phyloP scores from a whole-genome alignment of 164 flowering plant species.

The Vitis vinifera region ASM3070453v1 NC_081808.1:19814501-19815000 shows the following conservation, averaged over 20 bases:
- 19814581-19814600: conserved; percentile 96
- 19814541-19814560: background rate
- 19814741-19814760: background rate
- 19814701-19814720: conserved; percentile 30
- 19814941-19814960: too few relatives aligned
- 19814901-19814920: too few relatives aligned
- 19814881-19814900: too few relatives aligned
- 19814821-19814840: background rate
- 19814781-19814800: background rate
- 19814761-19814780: background rate
- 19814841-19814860: too few relatives aligned
- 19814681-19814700: conserved; percentile 91
- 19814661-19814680: conserved; percentile 83
- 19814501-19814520: background rate
- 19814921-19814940: too few relatives aligned
- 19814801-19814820: background rate
- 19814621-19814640: conserved; percentile 59
- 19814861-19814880: too few relatives aligned
- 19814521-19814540: background rate
- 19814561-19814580: background rate
- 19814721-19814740: background rate
- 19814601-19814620: conserved; percentile 92
- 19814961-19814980: too few relatives aligned
- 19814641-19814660: conserved; percentile 70
- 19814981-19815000: too few relatives aligned